Conservation (phyloP, 345 rosid genomes). For the Iberis pinnata region DNA sequence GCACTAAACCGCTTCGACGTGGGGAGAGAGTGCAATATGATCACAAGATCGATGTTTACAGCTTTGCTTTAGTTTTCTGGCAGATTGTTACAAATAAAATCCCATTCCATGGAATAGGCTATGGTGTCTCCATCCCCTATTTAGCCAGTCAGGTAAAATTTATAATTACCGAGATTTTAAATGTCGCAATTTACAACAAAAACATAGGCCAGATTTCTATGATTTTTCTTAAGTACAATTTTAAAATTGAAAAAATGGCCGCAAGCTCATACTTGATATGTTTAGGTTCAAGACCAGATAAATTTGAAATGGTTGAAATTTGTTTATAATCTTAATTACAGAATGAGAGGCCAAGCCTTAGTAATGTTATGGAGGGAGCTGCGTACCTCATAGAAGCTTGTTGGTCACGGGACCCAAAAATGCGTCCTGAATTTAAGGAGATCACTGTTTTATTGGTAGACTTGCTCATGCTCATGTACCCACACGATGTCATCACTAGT, state of each 20-base stretch:
- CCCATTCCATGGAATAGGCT: conserved; percentile 38
- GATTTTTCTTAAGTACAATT: too few relatives aligned
- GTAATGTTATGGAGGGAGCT: conserved; percentile 31
- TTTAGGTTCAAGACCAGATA: too few relatives aligned
- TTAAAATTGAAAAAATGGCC: too few relatives aligned
- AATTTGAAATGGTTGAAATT: too few relatives aligned
- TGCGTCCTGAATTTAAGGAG: conserved; percentile 51
- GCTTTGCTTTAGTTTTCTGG: conserved; percentile 61
- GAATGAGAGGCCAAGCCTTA: conserved; percentile 52
- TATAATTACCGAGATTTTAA: too few relatives aligned
- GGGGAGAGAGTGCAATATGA: conserved; percentile 50
- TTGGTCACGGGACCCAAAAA: conserved; percentile 45
- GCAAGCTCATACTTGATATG: too few relatives aligned
- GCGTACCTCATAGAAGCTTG: conserved; percentile 41
- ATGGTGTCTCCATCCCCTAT: conserved; percentile 35
- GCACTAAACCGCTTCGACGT: conserved; percentile 32
- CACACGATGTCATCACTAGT: not conserved
- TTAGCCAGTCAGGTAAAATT: conserved; percentile 35
- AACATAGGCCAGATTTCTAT: too few relatives aligned
- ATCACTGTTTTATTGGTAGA: conserved; percentile 28
- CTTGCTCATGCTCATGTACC: conserved; percentile 21
- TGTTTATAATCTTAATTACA: conserved; percentile 11
- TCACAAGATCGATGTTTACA: conserved; percentile 69
- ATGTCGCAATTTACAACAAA: not conserved
- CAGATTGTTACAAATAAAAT: conserved; percentile 46